phyloP scores from a whole-genome alignment of 1,284 basidiomycete genomes.

The Tausonia pullulans region DNA sequence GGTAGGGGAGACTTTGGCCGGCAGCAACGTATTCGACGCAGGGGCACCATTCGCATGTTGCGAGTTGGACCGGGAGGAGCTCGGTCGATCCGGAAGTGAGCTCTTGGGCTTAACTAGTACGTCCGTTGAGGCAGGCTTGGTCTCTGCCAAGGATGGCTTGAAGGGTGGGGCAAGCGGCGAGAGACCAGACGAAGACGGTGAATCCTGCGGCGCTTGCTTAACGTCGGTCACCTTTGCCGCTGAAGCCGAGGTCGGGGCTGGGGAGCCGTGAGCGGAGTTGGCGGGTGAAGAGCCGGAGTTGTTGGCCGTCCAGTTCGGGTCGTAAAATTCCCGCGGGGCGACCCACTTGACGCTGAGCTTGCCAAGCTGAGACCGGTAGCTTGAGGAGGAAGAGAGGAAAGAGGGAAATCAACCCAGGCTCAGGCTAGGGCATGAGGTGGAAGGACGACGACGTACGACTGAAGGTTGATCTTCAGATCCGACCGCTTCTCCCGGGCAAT shows the following conservation, averaged over 20 bases:
- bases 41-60: too few species aligned
- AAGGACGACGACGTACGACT: conserved; percentile 43
- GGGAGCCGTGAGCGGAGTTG: background rate
- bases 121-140: background rate
- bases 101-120: background rate
- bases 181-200: background rate
- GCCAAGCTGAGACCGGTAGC: conserved; percentile 14
- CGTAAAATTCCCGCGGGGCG: background rate
- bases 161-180: background rate
- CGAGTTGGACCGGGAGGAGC: too few species aligned
- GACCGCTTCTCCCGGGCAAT: conserved; percentile 53
- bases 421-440: too few species aligned
- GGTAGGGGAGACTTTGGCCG: too few species aligned
- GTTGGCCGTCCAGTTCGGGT: background rate
- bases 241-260: background rate
- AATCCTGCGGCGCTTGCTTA: background rate
- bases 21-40: too few species aligned
- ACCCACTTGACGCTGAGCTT: conserved; percentile 15
- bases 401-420: background rate
- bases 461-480: conserved; percentile 60
- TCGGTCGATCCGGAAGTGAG: background rate
- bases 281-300: background rate
- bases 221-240: background rate
- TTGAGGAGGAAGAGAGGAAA: background rate
- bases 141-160: background rate